Evolutionary conservation across 768 basidiomycete genomes (phyloP), one percentile per base, ranked within the genome.

Genomic region (Lentinula boryana): DNA sequence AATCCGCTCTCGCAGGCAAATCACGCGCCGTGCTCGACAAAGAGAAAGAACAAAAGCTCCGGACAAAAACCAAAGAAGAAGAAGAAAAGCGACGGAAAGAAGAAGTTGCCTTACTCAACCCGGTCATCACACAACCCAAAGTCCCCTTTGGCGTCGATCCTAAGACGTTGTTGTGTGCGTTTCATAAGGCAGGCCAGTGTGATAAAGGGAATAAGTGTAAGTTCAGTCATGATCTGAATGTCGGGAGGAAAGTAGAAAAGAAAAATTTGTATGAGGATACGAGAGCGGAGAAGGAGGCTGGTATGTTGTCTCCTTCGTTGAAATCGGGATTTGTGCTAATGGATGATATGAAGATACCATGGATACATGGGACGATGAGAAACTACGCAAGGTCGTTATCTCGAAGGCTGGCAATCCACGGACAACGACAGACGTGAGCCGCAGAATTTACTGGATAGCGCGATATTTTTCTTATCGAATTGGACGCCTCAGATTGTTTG

Each of bases 361-460:
- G 97, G 95, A 97, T 67, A 86, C 78, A 63, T 99, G 97, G 97
- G 94, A 97, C 74, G 91, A 98, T 63, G 94, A 88, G 68, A 98
- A 98, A 75, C 77, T 99, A 60, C 81, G 85, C 41, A 84, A 76
- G n/a, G 97, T 98, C 60, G 93, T 98, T 1, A 66, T 86, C 16
- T 89, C 88, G 9, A 95, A 94, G 73, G 81, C 85, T 63, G 95
- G 95, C 31, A 97, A 95, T 74, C 93, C 92, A 55, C 83, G 87
- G 65, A 96, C 92, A 27, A 89, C 88, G 2, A 98, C 96, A 40
- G 96, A 98, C 69, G 93, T 94, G 67, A 61, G 80, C 71, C 27
- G 23, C 21, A 27, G 9, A 32, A 33, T 46, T 32, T 0, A 21
- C 31, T 46, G 33, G 16, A 51, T 12, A 31, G n/a, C 41, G 77